These are phyloP conservation scores for Cladorrhinum samala DNA, from an alignment of 495 filamentous ascomycete genomes.

Conservation along the genomic window DNA sequence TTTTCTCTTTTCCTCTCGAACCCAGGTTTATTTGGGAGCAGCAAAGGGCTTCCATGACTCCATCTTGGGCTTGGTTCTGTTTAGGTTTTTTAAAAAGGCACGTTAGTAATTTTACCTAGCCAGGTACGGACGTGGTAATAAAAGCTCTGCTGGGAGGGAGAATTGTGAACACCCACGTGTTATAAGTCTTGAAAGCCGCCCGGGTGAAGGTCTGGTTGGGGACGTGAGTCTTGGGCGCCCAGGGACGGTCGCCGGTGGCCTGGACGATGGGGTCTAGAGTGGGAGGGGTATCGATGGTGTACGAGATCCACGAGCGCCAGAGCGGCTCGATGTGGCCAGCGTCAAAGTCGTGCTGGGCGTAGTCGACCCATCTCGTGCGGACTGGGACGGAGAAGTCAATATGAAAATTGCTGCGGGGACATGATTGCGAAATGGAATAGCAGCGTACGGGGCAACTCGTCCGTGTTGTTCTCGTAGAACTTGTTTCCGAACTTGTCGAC, in stretches of 20 bases:
- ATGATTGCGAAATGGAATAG: neutral
- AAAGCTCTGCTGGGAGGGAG: too few relatives aligned
- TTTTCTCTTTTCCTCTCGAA: too few relatives aligned
- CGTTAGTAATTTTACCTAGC: too few relatives aligned
- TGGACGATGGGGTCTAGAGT: constrained; percentile 56
- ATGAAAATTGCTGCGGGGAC: neutral
- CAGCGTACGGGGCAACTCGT: constrained; percentile 82
- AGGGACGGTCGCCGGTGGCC: constrained; percentile 58
- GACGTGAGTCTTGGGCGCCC: constrained; percentile 67
- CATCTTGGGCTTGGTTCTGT: constrained; percentile 37
- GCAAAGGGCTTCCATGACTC: constrained; percentile 34
- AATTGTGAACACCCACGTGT: constrained; percentile 56
- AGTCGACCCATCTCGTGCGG: constrained; percentile 97
- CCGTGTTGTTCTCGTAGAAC: constrained; percentile 81
- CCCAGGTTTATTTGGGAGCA: constrained; percentile 28
- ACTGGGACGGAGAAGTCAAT: constrained; percentile 48
- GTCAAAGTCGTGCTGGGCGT: constrained; percentile 80
- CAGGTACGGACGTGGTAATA: too few relatives aligned
- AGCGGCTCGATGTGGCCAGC: constrained; percentile 87
- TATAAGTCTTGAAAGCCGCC: constrained; percentile 86
- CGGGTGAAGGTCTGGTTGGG: constrained; percentile 67
- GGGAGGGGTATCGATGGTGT: constrained; percentile 84
- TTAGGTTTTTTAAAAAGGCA: too few relatives aligned
- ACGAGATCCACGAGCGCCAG: constrained; percentile 98
- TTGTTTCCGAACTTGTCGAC: constrained; percentile 92